Percentiles rank a stretch among this genome's conserved stretches.
Conservation (phyloP, 768 basidiomycete species). For the Lactarius sp. region DNA sequence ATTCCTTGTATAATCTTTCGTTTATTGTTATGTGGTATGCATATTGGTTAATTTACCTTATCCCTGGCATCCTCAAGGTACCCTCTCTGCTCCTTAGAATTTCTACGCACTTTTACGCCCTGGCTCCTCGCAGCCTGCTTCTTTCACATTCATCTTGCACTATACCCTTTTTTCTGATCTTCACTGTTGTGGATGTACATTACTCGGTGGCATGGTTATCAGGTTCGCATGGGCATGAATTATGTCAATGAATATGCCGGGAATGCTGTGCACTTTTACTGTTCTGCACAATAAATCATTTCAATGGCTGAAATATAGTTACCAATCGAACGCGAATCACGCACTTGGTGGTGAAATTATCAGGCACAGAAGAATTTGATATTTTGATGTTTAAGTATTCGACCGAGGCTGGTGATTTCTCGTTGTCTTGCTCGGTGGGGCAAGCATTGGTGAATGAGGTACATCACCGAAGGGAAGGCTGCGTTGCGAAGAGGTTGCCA, state of each 20-base stretch:
- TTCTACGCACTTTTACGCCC: neutral
- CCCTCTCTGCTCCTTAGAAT: neutral
- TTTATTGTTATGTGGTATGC: slow-evolving; percentile 15
- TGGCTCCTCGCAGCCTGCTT: slow-evolving; percentile 4
- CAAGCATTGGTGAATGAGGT: neutral
- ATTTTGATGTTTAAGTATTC: neutral
- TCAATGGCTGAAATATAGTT: neutral
- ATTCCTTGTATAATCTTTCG: slow-evolving; percentile 14
- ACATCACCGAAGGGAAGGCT: neutral
- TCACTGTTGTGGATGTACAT: slow-evolving; percentile 20
- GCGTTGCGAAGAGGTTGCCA: neutral
- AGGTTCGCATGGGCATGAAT: neutral
- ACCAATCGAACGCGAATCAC: neutral
- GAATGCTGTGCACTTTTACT: neutral
- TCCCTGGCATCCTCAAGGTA: neutral
- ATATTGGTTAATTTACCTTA: slow-evolving; percentile 16
- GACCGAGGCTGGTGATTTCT: neutral
- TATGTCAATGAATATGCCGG: neutral
- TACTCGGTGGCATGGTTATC: slow-evolving; percentile 13
- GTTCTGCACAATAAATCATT: neutral
- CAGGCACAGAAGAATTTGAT: neutral
- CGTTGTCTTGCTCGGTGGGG: neutral
- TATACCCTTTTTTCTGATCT: slow-evolving; percentile 13
- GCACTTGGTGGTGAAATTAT: neutral
- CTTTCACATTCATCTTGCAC: slow-evolving; percentile 3